Evolutionary conservation across 1,284 basidiomycete species (phyloP).

Genomic region (Stygiomarasmius scandens): DNA sequence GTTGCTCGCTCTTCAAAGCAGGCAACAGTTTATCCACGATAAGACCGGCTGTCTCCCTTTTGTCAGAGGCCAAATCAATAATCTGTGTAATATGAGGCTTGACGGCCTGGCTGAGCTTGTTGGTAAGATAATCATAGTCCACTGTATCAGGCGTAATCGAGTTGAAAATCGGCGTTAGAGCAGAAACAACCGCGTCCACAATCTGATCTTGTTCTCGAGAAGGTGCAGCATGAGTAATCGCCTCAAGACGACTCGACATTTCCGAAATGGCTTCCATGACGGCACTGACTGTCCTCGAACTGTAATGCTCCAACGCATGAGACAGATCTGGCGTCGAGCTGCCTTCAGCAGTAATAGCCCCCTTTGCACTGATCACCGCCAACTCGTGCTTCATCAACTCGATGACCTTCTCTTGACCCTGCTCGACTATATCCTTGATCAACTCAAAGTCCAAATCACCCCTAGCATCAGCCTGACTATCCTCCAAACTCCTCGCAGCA

Average conservation of each 20-base stretch:
- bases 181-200: conserved; percentile 59
- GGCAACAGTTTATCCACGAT: conserved; percentile 78
- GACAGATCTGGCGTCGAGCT: conserved; percentile 32
- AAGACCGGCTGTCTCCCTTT: conserved; percentile 78
- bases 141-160: conserved; percentile 63
- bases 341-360: conserved; percentile 1
- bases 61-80: conserved; percentile 84
- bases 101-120: conserved; percentile 75
- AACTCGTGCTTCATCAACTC: conserved; percentile 61
- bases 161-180: conserved; percentile 62
- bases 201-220: conserved; percentile 56
- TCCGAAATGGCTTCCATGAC: conserved; percentile 63
- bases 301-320: conserved; percentile 57
- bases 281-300: conserved; percentile 55
- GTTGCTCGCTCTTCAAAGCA: conserved; percentile 36
- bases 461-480: conserved; percentile 67
- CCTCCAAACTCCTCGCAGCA: conserved; percentile 59
- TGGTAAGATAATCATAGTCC: conserved; percentile 77
- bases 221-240: conserved; percentile 44
- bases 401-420: conserved; percentile 63
- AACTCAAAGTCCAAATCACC: conserved; percentile 79
- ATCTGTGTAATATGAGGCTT: conserved; percentile 85
- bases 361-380: conserved; percentile 38
- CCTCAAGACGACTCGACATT: conserved; percentile 62
- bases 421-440: conserved; percentile 68